phyloP scores from a whole-genome alignment of 2,329 filamentous ascomycete species.

The Monilinia fructigena region DNA sequence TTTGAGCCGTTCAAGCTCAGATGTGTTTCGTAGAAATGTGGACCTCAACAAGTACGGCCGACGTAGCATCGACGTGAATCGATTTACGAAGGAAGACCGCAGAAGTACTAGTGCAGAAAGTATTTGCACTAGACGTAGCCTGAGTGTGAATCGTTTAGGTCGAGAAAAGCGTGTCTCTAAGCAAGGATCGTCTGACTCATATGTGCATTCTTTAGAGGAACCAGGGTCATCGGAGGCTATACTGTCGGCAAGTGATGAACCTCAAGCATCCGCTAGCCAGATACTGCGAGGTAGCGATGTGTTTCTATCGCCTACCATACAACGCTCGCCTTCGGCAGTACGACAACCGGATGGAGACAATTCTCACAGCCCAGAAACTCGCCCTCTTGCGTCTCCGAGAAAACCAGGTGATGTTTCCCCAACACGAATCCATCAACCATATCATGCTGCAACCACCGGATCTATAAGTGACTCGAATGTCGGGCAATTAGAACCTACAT shows the following conservation, averaged over 20 bases:
- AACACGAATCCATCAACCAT: slow-evolving; percentile 24
- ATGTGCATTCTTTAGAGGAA: slow-evolving; percentile 69
- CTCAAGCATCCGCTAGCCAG: slow-evolving; percentile 80
- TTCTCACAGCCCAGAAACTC: slow-evolving; percentile 23
- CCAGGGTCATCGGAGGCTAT: slow-evolving; percentile 71
- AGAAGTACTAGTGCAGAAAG: slow-evolving; percentile 60
- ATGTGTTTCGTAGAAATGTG: slow-evolving; percentile 53
- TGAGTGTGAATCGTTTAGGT: slow-evolving; percentile 49
- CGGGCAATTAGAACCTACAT: slow-evolving; percentile 41
- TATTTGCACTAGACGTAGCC: slow-evolving; percentile 48
- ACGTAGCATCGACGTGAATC: slow-evolving; percentile 54
- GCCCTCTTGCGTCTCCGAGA: slow-evolving; percentile 32
- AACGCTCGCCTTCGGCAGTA: slow-evolving; percentile 44
- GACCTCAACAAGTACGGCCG: slow-evolving; percentile 45
- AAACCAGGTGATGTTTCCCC: slow-evolving; percentile 22
- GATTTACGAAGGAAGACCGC: slow-evolving; percentile 45
- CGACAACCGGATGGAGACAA: slow-evolving; percentile 28
- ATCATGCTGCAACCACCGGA: slow-evolving; percentile 33
- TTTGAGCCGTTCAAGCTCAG: slow-evolving; percentile 52
- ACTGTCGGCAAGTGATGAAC: slow-evolving; percentile 69
- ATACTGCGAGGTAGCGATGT: slow-evolving; percentile 85
- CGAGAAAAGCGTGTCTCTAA: slow-evolving; percentile 54
- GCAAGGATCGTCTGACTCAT: slow-evolving; percentile 70
- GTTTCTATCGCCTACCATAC: slow-evolving; percentile 76
- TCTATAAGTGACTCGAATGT: slow-evolving; percentile 31